phyloP scores from a whole-genome alignment of 2,329 filamentous ascomycete species.

The Aspergillus uvarum region DNA sequence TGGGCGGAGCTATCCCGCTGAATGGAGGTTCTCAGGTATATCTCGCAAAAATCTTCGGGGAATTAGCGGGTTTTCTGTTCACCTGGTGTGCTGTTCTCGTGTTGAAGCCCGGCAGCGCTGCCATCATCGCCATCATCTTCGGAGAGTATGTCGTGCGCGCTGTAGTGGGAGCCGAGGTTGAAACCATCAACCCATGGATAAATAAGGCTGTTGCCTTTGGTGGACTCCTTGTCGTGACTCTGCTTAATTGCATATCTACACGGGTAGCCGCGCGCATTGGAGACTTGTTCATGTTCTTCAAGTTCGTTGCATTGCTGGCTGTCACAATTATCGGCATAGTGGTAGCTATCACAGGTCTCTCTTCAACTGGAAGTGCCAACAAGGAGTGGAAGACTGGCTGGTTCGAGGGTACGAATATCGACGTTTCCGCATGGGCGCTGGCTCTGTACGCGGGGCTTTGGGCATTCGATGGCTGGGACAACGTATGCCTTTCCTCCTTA shows the following conservation, averaged over 20 bases:
- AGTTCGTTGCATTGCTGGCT: constrained; percentile 84
- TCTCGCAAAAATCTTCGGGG: constrained; percentile 92
- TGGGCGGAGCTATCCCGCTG: constrained; percentile 91
- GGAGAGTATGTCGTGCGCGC: constrained; percentile 94
- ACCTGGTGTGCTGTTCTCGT: constrained; percentile 95
- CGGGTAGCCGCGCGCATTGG: constrained; percentile 82
- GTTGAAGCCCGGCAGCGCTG: constrained; percentile 86
- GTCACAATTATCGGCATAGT: constrained; percentile 87
- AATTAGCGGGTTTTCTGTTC: constrained; percentile 88
- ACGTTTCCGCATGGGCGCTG: constrained; percentile 85
- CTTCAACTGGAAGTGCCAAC: constrained; percentile 71
- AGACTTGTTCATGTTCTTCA: constrained; percentile 94
- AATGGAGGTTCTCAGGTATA: constrained; percentile 96
- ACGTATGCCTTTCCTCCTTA: constrained; percentile 57
- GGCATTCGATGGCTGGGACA: constrained; percentile 99
- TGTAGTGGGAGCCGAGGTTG: constrained; percentile 79
- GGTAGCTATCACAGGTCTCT: constrained; percentile 81
- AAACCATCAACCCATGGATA: constrained; percentile 79
- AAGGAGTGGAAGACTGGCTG: constrained; percentile 85
- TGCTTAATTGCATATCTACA: constrained; percentile 88
- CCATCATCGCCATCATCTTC: constrained; percentile 97
- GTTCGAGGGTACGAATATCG: constrained; percentile 81
- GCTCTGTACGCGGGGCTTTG: constrained; percentile 93
- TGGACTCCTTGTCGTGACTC: constrained; percentile 73
- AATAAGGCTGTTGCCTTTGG: constrained; percentile 82